phyloP scores from a whole-genome alignment of 1,284 basidiomycete species.

The Cryptococcus sp. region DNA sequence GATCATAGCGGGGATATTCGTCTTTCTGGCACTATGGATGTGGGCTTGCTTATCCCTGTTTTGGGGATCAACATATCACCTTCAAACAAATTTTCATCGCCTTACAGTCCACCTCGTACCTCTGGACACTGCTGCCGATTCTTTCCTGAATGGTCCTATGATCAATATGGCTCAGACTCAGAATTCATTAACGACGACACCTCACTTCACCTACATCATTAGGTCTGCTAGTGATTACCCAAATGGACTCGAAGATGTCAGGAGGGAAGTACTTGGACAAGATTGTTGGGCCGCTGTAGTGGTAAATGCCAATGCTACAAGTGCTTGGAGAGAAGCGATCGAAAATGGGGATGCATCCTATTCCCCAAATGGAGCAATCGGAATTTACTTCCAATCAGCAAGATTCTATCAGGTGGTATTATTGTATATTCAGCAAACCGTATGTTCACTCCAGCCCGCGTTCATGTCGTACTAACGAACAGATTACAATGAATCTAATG shows the following conservation, averaged over 20 bases:
- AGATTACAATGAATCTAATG: constrained; percentile 8
- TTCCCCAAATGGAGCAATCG: constrained; percentile 35
- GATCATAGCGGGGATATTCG: constrained; percentile 16
- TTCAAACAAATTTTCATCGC: constrained; percentile 19
- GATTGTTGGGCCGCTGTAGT: constrained; percentile 33
- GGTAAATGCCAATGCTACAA: constrained; percentile 38
- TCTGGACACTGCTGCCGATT: constrained; percentile 21
- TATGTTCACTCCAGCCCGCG: constrained; percentile 13
- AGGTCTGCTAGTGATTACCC: constrained; percentile 26
- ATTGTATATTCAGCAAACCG: constrained; percentile 30
- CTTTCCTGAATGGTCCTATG: constrained; percentile 20
- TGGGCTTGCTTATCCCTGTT: constrained; percentile 41
- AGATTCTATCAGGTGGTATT: constrained; percentile 41
- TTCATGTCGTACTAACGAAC: neutral
- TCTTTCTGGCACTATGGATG: constrained; percentile 20
- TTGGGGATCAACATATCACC: constrained; percentile 38
- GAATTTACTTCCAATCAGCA: constrained; percentile 31
- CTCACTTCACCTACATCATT: constrained; percentile 31
- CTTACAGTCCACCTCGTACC: constrained; percentile 30
- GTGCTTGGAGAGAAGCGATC: constrained; percentile 21
- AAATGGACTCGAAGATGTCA: constrained; percentile 24
- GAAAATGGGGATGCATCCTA: constrained; percentile 33
- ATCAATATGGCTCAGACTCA: constrained; percentile 11
- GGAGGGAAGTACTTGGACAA: constrained; percentile 27
- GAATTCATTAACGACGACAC: constrained; percentile 7